phyloP scores from a whole-genome alignment of 1,284 basidiomycete species.

The Exobasidium rhododendri region DNA sequence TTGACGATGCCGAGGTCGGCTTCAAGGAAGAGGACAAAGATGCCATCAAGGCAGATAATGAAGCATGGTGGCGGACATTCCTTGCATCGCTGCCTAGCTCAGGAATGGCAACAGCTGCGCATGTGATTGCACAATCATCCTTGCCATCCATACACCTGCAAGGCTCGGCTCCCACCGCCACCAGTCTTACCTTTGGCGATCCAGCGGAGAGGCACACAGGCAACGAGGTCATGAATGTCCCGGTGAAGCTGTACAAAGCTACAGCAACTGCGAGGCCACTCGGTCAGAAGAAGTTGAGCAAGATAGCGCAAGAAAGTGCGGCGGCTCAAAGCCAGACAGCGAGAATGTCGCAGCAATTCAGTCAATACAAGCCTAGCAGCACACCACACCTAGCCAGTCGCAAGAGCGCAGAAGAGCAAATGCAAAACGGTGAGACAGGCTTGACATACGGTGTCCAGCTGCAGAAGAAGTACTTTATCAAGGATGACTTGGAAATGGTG shows the following conservation, averaged over 20 bases:
- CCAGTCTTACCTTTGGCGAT: slow-evolving; percentile 41
- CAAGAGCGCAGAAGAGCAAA: not conserved
- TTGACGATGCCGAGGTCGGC: slow-evolving; percentile 69
- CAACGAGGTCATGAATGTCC: slow-evolving; percentile 71
- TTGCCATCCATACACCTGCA: slow-evolving; percentile 37
- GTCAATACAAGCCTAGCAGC: slow-evolving; percentile 21
- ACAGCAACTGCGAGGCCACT: slow-evolving; percentile 72
- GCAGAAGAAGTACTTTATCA: slow-evolving; percentile 26
- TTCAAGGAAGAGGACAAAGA: slow-evolving; percentile 69
- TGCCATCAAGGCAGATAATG: slow-evolving; percentile 72
- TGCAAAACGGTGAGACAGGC: not conserved
- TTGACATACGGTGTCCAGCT: slow-evolving; percentile 21
- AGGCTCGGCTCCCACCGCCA: slow-evolving; percentile 26
- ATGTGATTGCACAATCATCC: slow-evolving; percentile 30
- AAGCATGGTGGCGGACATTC: slow-evolving; percentile 67
- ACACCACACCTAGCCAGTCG: slow-evolving; percentile 14
- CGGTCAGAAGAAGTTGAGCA: slow-evolving; percentile 59
- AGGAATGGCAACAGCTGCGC: slow-evolving; percentile 58
- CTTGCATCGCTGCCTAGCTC: slow-evolving; percentile 59
- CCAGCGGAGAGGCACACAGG: slow-evolving; percentile 41
- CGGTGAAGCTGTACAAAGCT: slow-evolving; percentile 76
- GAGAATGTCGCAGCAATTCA: slow-evolving; percentile 14
- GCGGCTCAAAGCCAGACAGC: slow-evolving; percentile 20
- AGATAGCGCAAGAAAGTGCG: slow-evolving; percentile 30
- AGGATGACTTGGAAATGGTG: slow-evolving; percentile 40